Conservation (phyloP, 2,329 filamentous ascomycete species). For the Paecilomyces sp. region DNA sequence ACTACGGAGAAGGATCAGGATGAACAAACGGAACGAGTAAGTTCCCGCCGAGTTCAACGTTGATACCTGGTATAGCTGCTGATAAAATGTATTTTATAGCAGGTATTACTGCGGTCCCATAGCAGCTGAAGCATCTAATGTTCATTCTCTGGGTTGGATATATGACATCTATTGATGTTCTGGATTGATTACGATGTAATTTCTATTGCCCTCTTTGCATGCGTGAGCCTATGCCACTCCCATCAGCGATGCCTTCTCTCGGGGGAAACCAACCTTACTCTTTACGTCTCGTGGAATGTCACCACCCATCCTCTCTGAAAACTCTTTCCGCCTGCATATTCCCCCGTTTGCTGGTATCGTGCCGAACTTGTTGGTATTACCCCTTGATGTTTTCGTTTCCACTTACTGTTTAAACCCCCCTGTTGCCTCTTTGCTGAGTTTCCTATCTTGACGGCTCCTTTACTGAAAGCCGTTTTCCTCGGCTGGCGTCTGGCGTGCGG, state of each 20-base stretch:
- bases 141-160: neutral
- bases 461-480: neutral
- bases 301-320: conserved; percentile 4
- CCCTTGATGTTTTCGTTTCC: neutral
- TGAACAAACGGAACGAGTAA: conserved; percentile 54
- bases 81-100: conserved; percentile 3
- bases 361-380: conserved; percentile 1
- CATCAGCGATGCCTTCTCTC: conserved; percentile 3
- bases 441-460: neutral
- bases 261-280: conserved; percentile 4
- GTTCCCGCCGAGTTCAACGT: conserved; percentile 13
- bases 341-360: neutral
- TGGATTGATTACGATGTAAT: conserved; percentile 16
- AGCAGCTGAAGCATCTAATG: conserved; percentile 35
- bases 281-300: conserved; percentile 5
- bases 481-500: conserved; percentile 1
- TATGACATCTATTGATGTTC: neutral
- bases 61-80: neutral
- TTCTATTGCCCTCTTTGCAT: conserved; percentile 17
- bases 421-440: neutral
- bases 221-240: conserved; percentile 13
- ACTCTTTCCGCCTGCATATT: neutral
- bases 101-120: conserved; percentile 43
- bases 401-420: conserved; percentile 1
- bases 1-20: conserved; percentile 53